Evolutionary conservation across 306 rosid species (phyloP).

Genomic region (Geum urbanum): DNA sequence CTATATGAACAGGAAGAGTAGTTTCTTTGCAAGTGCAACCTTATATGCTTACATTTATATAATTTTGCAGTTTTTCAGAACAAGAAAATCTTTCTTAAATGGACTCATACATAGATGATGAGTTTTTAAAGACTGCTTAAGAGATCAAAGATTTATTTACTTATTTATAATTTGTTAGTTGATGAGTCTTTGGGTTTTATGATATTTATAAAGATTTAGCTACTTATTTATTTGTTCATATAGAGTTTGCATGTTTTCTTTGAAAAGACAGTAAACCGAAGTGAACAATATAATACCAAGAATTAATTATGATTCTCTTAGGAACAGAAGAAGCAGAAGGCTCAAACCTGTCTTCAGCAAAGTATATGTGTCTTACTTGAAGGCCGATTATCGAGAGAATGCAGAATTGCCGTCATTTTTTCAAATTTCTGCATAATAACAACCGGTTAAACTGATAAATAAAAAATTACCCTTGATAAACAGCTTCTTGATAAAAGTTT

Average conservation of each 20-base stretch:
- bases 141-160: no score
- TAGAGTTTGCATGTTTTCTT: not conserved
- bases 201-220: not conserved
- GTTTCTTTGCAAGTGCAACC: not conserved
- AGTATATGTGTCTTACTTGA: slow-evolving; percentile 48
- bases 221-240: not conserved
- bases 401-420: slow-evolving; percentile 61
- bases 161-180: not conserved
- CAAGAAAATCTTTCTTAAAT: not conserved
- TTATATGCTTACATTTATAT: not conserved
- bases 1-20: no score
- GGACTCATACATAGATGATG: no score
- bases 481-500: slow-evolving; percentile 10
- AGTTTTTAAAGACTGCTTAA: no score
- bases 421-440: slow-evolving; percentile 59
- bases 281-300: not conserved
- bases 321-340: slow-evolving; percentile 9
- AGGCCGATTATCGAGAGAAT: slow-evolving; percentile 46
- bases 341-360: slow-evolving; percentile 70
- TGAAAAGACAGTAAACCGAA: not conserved
- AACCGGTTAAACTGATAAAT: slow-evolving; percentile 1
- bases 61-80: not conserved
- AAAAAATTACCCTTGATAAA: not conserved
- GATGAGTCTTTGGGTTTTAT: not conserved
- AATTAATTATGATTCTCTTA: not conserved